phyloP scores from a whole-genome alignment of 2,329 filamentous ascomycete genomes.

The Capronia coronata region DNA sequence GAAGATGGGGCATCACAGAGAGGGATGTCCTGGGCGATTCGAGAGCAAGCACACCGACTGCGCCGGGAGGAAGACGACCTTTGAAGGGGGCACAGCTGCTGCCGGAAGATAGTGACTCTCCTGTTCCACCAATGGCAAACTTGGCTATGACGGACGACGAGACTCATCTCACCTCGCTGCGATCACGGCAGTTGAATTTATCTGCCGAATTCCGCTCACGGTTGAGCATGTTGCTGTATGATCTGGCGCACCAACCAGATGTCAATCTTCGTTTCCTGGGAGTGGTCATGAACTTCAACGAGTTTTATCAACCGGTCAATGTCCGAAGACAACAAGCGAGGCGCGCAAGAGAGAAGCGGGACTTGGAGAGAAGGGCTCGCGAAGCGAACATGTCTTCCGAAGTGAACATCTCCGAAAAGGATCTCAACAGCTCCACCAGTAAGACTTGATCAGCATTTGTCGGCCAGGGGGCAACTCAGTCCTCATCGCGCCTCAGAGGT shows the following conservation, averaged over 20 bases:
- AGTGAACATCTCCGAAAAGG: slow-evolving; percentile 20
- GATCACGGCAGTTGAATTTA: slow-evolving; percentile 65
- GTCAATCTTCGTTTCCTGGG: slow-evolving; percentile 92
- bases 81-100: slow-evolving; percentile 9
- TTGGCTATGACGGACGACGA: slow-evolving; percentile 38
- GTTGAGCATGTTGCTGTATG: slow-evolving; percentile 76
- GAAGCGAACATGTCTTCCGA: slow-evolving; percentile 18
- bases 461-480: too few species aligned
- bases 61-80: slow-evolving; percentile 4
- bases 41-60: slow-evolving; percentile 28
- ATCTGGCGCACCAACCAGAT: slow-evolving; percentile 87
- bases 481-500: too few species aligned
- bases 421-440: slow-evolving; percentile 17
- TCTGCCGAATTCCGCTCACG: slow-evolving; percentile 69
- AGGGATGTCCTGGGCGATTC: slow-evolving; percentile 38
- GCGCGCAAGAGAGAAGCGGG: slow-evolving; percentile 28
- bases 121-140: slow-evolving; percentile 7
- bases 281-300: slow-evolving; percentile 98
- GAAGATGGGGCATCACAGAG: slow-evolving; percentile 58
- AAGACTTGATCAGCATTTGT: slow-evolving; percentile 2
- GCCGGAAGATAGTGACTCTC: slow-evolving; percentile 23
- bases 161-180: slow-evolving; percentile 66
- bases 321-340: slow-evolving; percentile 47
- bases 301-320: slow-evolving; percentile 76
- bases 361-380: slow-evolving; percentile 18